Conservation (phyloP, 1,284 basidiomycete species). For the Trichosporon faecale region DNA sequence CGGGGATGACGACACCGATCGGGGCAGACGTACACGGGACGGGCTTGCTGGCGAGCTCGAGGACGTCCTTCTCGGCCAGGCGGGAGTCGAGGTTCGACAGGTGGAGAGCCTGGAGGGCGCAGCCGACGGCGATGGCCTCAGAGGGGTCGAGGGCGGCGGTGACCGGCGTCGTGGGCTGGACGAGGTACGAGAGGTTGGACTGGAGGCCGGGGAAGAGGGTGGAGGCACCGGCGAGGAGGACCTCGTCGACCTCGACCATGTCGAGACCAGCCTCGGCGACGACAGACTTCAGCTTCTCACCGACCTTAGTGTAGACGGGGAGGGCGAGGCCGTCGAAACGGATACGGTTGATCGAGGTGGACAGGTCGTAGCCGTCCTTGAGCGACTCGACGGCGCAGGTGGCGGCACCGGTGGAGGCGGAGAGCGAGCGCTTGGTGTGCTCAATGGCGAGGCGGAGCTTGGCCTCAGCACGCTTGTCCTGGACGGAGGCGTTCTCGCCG, state of each 20-base stretch:
- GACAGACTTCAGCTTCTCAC: slow-evolving; percentile 62
- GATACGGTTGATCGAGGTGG: slow-evolving; percentile 86
- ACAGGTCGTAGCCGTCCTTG: slow-evolving; percentile 91
- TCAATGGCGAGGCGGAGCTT: slow-evolving; percentile 91
- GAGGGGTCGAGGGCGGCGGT: slow-evolving; percentile 74
- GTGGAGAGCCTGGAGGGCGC: slow-evolving; percentile 78
- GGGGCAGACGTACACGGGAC: slow-evolving; percentile 63
- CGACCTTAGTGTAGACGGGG: slow-evolving; percentile 69
- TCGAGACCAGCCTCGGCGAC: slow-evolving; percentile 66
- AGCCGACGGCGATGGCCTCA: slow-evolving; percentile 82
- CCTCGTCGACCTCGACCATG: slow-evolving; percentile 76
- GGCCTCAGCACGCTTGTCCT: slow-evolving; percentile 83
- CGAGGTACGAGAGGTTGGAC: slow-evolving; percentile 66
- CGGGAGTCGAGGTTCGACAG: slow-evolving; percentile 58
- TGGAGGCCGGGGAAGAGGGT: slow-evolving; percentile 81
- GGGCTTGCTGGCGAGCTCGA: slow-evolving; percentile 57
- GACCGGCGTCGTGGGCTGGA: slow-evolving; percentile 62
- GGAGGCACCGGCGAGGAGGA: slow-evolving; percentile 86
- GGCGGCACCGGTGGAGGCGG: slow-evolving; percentile 80
- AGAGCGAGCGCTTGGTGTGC: slow-evolving; percentile 90
- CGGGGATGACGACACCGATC: slow-evolving; percentile 77
- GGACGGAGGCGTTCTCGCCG: slow-evolving; percentile 54
- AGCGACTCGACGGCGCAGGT: slow-evolving; percentile 88
- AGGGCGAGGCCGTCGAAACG: slow-evolving; percentile 86
- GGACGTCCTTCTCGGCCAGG: slow-evolving; percentile 51